Percentiles rank a stretch among this genome's conserved stretches.
phyloP scores from a whole-genome alignment of 129 eudicot species.

The Apium graveolens region DNA sequence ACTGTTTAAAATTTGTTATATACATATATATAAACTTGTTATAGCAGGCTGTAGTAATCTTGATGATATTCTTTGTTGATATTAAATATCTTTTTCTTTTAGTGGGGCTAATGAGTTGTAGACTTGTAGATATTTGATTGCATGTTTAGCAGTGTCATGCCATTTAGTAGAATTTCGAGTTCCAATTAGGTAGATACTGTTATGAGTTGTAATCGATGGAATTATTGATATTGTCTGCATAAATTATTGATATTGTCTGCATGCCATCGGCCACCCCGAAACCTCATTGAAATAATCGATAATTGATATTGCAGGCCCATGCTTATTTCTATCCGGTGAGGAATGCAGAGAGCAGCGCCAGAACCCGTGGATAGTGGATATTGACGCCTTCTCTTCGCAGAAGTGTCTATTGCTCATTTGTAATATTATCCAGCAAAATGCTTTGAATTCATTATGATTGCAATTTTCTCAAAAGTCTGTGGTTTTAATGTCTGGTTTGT shows the following conservation, averaged over 20 bases:
- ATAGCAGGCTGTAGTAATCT: background rate
- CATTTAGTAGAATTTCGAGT: background rate
- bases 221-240: no score
- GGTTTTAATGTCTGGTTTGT: background rate
- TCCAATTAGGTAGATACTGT: no score
- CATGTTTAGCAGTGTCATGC: background rate
- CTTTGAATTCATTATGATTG: background rate
- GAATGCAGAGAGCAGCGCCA: constrained; percentile 82
- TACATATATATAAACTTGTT: background rate
- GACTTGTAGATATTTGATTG: background rate
- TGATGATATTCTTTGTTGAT: no score
- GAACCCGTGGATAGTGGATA: constrained; percentile 49
- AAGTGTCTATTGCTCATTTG: background rate
- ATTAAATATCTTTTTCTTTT: background rate
- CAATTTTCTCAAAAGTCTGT: background rate
- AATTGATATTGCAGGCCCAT: constrained; percentile 59
- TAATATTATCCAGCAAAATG: background rate
- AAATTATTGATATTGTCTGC: background rate
- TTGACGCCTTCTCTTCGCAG: background rate
- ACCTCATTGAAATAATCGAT: background rate
- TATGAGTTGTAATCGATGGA: no score
- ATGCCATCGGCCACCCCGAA: no score
- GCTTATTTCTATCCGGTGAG: constrained; percentile 76
- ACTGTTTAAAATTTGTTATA: no score
- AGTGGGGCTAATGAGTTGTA: background rate